These are phyloP conservation scores for Globisporangium ultimum DNA, from an alignment of 352 stramenopile genomes.

Conservation along the genomic window DNA sequence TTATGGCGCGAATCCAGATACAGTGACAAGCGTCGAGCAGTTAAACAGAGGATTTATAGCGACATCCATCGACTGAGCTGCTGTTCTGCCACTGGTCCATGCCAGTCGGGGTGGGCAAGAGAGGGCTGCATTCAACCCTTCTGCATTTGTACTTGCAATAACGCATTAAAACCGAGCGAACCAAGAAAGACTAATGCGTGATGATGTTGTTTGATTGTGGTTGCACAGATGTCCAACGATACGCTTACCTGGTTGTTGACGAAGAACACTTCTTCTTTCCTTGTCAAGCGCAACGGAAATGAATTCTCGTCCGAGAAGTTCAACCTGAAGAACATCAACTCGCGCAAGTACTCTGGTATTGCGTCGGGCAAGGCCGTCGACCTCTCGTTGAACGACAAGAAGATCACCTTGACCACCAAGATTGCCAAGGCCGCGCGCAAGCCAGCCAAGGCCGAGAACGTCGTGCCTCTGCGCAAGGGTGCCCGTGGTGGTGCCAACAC, in stretches of 20 bases:
- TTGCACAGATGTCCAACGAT: slow-evolving; percentile 85
- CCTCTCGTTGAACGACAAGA: slow-evolving; percentile 87
- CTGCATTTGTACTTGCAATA: too few species aligned
- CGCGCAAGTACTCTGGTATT: slow-evolving; percentile 96
- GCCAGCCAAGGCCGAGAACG: slow-evolving; percentile 68
- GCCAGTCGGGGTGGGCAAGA: too few species aligned
- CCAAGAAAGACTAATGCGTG: not conserved
- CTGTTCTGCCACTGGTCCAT: too few species aligned
- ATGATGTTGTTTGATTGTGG: not conserved
- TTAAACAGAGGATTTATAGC: too few species aligned
- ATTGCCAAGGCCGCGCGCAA: slow-evolving; percentile 70
- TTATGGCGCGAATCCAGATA: too few species aligned
- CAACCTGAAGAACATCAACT: slow-evolving; percentile 95
- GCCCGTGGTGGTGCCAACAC: slow-evolving; percentile 79
- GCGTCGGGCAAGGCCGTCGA: slow-evolving; percentile 92
- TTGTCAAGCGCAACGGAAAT: slow-evolving; percentile 91
- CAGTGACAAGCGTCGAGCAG: too few species aligned
- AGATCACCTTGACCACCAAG: slow-evolving; percentile 83
- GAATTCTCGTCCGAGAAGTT: slow-evolving; percentile 94
- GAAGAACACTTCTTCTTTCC: slow-evolving; percentile 95
- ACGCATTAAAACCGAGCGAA: too few species aligned
- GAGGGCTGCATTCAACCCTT: too few species aligned
- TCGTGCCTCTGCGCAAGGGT: slow-evolving; percentile 80
- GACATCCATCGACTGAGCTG: too few species aligned
- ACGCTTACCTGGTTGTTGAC: slow-evolving; percentile 96